Evolutionary conservation across 1,284 basidiomycete genomes (phyloP), one percentile per base, ranked within the genome.

Genomic region (Inonotus obliquus): DNA sequence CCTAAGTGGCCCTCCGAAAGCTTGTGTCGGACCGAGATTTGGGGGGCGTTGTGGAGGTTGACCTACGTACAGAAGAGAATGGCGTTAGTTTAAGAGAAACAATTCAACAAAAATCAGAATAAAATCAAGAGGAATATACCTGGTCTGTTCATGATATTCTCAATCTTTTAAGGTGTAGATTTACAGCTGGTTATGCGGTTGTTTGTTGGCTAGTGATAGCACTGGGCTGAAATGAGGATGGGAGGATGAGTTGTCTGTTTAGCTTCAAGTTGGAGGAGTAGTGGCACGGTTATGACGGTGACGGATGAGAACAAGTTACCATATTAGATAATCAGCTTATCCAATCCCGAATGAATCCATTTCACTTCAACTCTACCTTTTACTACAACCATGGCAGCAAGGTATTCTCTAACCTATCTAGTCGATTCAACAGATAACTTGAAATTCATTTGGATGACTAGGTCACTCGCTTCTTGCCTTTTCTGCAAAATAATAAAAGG

Each of bases 401-500:
- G 54, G 54, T 60, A 60, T 29, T 32, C 14, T 14, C 32, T 4
- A 27, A n/a, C n/a, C n/a, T n/a, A n/a, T n/a, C n/a, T n/a, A n/a
- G n/a, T n/a, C n/a, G n/a, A n/a, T n/a, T n/a, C n/a, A n/a, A n/a
- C n/a, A n/a, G n/a, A n/a, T n/a, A n/a, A n/a, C n/a, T n/a, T n/a
- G n/a, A n/a, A n/a, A n/a, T n/a, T n/a, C n/a, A n/a, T n/a, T n/a
- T n/a, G n/a, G n/a, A n/a, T n/a, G n/a, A n/a, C n/a, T 35, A 85
- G 83, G 68, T 76, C 76, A 51, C 75, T 85, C 62, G 78, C 82
- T 2, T 74, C 73, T 37, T 95, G 93, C 73, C 76, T 95, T 69
- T 96, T 96, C 79, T 96, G 93, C 81, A 95, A 88, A 77, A 95
- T 96, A 72, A 82, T 94, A 77, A 91, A 92, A 78, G 91, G 93